Percentiles rank a stretch among this genome's conserved stretches.
These are phyloP conservation scores for Limonomyces culmigenus DNA, from an alignment of 1,284 basidiomycete genomes.

Conservation along the genomic window DNA sequence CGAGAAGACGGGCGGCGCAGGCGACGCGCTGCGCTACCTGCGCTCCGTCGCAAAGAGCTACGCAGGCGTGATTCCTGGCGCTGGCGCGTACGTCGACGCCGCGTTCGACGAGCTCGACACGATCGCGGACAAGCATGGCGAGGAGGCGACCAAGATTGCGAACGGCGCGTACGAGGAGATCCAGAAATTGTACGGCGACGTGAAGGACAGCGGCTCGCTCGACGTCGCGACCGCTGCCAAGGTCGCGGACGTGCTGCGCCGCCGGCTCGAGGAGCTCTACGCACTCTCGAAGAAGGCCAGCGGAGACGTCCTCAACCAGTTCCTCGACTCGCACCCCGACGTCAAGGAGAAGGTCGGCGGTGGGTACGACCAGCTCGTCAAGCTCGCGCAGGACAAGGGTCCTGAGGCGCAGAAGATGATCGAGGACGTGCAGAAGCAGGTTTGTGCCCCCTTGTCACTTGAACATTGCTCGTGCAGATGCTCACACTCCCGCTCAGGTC, in stretches of 20 bases:
- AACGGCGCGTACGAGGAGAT: slow-evolving; percentile 21
- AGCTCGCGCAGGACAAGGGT: slow-evolving; percentile 15
- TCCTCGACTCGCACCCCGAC: slow-evolving; percentile 17
- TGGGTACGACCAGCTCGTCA: slow-evolving; percentile 16
- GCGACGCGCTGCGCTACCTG: slow-evolving; percentile 22
- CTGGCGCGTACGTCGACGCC: slow-evolving; percentile 21
- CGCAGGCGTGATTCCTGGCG: slow-evolving; percentile 23
- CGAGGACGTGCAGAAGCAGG: slow-evolving; percentile 16
- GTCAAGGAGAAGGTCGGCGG: slow-evolving; percentile 17
- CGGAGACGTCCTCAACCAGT: slow-evolving; percentile 11
- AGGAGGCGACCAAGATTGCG: slow-evolving; percentile 23
- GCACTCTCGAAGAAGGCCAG: slow-evolving; percentile 17
- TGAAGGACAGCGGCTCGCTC: slow-evolving; percentile 7
- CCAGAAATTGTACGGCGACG: slow-evolving; percentile 15
- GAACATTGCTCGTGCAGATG: neutral
- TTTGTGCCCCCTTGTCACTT: slow-evolving; percentile 5
- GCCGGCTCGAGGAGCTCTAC: slow-evolving; percentile 12
- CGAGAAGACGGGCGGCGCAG: slow-evolving; percentile 16
- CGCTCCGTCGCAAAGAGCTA: slow-evolving; percentile 23
- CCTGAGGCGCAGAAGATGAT: slow-evolving; percentile 19
- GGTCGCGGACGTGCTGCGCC: slow-evolving; percentile 14
- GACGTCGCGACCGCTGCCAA: slow-evolving; percentile 15
- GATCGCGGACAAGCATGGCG: slow-evolving; percentile 22
- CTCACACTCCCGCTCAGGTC: slow-evolving; percentile 8
- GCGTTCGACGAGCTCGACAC: slow-evolving; percentile 25